Base-by-base conservation (phyloP, 2,329 filamentous ascomycete genomes). In the Fulvia fulva region DNA sequence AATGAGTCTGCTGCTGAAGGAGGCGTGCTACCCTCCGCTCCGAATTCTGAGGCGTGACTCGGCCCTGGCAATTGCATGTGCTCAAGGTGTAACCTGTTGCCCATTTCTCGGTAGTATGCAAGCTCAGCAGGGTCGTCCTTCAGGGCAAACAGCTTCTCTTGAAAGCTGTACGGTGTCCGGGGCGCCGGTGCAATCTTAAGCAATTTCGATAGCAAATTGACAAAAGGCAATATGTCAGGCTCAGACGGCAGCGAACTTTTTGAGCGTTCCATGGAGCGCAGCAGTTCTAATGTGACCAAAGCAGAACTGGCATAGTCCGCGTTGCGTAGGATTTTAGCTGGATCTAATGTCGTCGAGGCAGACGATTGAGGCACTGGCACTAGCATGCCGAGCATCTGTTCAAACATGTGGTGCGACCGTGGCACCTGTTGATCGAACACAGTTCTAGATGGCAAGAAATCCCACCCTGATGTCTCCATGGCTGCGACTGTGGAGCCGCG, bases 271-370 rank as follows among this genome's bases (percentile, higher is more conserved):
- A 22, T 8, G 8, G 28, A 30, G 26, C 53, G 53, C n/a, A 66
- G 52, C 8, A 66, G 28, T 37, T 65, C 60, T 19, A 64, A 54
- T 12, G 65, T 68, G 23, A 65, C 14, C 26, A 67, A 43, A 16
- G 63, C 66, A 37, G 65, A 46, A 51, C 62, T 65, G 8, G 62
- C 57, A 53, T 59, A 66, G 54, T 68, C 64, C 3, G 7, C 12
- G 9, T 26, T 28, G 3, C 47, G 47, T n/a, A 41, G 19, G 37
- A 7, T 5, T 5, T n/a, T 41, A n/a, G 8, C 14, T 2, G n/a
- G 14, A n/a, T 7, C 22, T 22, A 25, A n/a, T 26, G 5, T n/a
- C 3, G 4, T 2, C 2, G 25, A 23, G 21, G 8, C 5, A n/a
- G 25, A 26, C 19, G 12, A 21, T 21, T 32, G 47, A 7, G n/a